Conservation (phyloP, 495 filamentous ascomycete genomes). For the Aspergillus affinis region DNA sequence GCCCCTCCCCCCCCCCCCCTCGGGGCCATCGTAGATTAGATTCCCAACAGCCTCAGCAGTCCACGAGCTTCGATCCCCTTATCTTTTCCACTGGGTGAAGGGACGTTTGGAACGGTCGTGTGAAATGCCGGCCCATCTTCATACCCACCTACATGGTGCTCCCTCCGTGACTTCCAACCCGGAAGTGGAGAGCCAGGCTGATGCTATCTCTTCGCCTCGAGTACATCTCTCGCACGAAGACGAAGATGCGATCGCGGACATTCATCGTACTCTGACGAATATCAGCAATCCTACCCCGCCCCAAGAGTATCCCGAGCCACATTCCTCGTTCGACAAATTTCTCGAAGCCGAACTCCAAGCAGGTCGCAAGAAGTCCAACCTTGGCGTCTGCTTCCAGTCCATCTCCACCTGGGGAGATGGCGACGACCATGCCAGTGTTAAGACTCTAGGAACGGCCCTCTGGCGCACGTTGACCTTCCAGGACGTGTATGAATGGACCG, state of each 20-base stretch:
- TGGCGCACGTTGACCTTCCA: slow-evolving; percentile 39
- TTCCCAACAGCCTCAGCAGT: not conserved
- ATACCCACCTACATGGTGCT: slow-evolving; percentile 25
- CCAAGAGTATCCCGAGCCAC: slow-evolving; percentile 33
- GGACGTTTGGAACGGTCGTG: slow-evolving; percentile 2
- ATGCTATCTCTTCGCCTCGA: slow-evolving; percentile 24
- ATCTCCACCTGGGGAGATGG: slow-evolving; percentile 40
- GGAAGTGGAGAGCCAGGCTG: slow-evolving; percentile 17
- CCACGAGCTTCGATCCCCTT: not conserved
- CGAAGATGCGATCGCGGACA: slow-evolving; percentile 36
- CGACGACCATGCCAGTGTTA: slow-evolving; percentile 30
- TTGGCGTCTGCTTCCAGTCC: slow-evolving; percentile 38
- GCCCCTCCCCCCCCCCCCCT: not conserved
- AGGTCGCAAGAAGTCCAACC: slow-evolving; percentile 33
- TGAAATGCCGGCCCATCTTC: slow-evolving; percentile 35
- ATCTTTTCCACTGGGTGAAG: not conserved
- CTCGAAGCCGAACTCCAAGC: slow-evolving; percentile 34
- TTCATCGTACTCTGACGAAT: slow-evolving; percentile 34
- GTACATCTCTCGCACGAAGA: slow-evolving; percentile 35
- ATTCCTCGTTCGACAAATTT: slow-evolving; percentile 40
- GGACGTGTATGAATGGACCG: slow-evolving; percentile 41
- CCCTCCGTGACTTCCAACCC: slow-evolving; percentile 24
- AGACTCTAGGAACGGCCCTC: slow-evolving; percentile 34
- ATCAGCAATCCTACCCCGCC: slow-evolving; percentile 10
- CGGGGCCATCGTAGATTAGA: not conserved